Percentiles rank a stretch among this genome's conserved stretches.
Evolutionary conservation across 257 asterid species (phyloP).

Genomic region (Scutellaria minor): DNA sequence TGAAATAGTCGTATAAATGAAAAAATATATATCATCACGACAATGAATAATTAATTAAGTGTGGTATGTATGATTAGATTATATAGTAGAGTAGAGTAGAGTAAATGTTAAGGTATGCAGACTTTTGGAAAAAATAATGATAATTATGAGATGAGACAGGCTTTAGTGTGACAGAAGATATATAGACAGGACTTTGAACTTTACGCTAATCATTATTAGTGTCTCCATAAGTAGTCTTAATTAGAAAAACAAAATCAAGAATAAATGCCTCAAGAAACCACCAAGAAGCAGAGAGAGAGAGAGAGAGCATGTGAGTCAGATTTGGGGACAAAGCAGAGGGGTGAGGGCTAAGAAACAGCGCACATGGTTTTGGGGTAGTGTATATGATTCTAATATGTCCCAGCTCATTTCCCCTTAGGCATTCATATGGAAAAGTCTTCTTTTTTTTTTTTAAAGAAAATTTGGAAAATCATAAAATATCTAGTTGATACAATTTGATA

Average conservation of each 20-base stretch:
- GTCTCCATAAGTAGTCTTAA: conserved; percentile 42
- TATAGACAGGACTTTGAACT: conserved; percentile 41
- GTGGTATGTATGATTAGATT: background rate
- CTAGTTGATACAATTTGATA: too few species aligned
- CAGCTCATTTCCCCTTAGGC: too few species aligned
- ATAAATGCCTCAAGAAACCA: conserved; percentile 42
- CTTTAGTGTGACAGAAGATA: conserved; percentile 49
- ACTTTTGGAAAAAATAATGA: conserved; percentile 32
- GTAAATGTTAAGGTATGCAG: background rate
- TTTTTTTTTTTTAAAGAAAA: too few species aligned
- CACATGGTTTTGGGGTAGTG: conserved; percentile 63
- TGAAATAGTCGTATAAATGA: too few species aligned
- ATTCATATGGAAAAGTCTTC: background rate
- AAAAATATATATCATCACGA: too few species aligned
- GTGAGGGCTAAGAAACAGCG: conserved; percentile 38
- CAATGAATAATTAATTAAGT: too few species aligned
- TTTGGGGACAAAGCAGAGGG: conserved; percentile 57
- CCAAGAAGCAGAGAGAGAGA: conserved; percentile 20
- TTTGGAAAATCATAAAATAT: too few species aligned
- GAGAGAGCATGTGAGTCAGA: conserved; percentile 59
- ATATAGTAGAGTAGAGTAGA: too few species aligned
- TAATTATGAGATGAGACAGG: conserved; percentile 29
- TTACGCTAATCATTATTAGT: conserved; percentile 58
- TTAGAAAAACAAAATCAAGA: conserved; percentile 11
- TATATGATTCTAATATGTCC: conserved; percentile 23